Percentiles rank a stretch among this genome's conserved stretches.
Evolutionary conservation across 2,329 filamentous ascomycete species (phyloP).

Genomic region (Talaromyces sp.): DNA sequence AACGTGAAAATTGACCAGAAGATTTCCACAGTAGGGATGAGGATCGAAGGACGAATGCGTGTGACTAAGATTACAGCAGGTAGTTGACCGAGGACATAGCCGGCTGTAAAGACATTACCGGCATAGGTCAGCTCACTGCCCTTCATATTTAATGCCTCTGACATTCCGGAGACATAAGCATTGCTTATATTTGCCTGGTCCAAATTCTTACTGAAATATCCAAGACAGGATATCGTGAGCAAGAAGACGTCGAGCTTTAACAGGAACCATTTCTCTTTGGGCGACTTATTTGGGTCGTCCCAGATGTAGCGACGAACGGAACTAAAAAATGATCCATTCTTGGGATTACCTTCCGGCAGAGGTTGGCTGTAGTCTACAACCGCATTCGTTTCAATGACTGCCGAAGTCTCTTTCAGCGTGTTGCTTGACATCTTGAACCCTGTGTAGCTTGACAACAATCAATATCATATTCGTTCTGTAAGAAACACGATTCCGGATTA

Average conservation of each 20-base stretch:
- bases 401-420: background rate
- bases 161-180: conserved; percentile 50
- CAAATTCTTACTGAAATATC: conserved; percentile 48
- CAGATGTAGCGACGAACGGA: conserved; percentile 24
- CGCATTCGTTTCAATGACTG: background rate
- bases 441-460: background rate
- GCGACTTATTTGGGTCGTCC: conserved; percentile 43
- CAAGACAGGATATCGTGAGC: conserved; percentile 42
- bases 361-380: background rate
- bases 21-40: conserved; percentile 39
- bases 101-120: conserved; percentile 47
- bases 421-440: background rate
- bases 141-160: conserved; percentile 46
- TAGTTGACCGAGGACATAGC: conserved; percentile 40
- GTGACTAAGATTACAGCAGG: conserved; percentile 41
- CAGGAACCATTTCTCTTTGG: conserved; percentile 44
- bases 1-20: conserved; percentile 38
- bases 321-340: conserved; percentile 33
- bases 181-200: conserved; percentile 48
- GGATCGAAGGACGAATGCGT: conserved; percentile 37
- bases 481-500: background rate
- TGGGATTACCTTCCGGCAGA: conserved; percentile 18
- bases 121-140: conserved; percentile 47
- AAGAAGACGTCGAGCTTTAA: conserved; percentile 51
- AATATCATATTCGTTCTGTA: background rate